These are phyloP conservation scores for Fusarium dlaminii DNA, from an alignment of 2,329 filamentous ascomycete genomes.

Conservation along the genomic window DNA sequence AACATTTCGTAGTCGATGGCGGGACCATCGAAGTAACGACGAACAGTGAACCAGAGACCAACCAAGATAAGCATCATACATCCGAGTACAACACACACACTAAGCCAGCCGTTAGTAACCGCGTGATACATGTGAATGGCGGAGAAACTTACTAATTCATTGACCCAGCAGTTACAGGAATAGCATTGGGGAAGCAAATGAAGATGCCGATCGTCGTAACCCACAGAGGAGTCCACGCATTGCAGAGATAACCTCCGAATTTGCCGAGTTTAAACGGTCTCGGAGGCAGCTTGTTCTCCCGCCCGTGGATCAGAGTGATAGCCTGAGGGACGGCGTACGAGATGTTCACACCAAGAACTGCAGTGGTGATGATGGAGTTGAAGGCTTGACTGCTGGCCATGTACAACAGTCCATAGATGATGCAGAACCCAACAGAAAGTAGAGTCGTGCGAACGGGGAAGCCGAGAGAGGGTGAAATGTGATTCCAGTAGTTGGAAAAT, in stretches of 20 bases:
- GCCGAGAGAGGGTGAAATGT: not conserved
- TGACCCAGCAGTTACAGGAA: not conserved
- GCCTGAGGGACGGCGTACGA: not conserved
- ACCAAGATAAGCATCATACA: not conserved
- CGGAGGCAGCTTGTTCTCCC: not conserved
- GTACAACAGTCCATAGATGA: not conserved
- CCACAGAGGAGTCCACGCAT: not conserved
- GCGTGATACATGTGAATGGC: rapidly evolving
- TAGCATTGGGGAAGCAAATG: not conserved
- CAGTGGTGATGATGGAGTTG: not conserved
- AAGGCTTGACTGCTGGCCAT: not conserved
- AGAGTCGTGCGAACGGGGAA: not conserved
- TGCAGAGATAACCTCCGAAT: not conserved
- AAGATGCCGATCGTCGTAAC: not conserved
- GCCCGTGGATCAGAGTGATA: not conserved
- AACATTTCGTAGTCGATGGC: not conserved
- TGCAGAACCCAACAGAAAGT: not conserved
- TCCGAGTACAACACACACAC: not conserved
- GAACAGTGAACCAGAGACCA: not conserved
- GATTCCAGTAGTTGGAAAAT: not conserved
- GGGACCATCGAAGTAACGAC: not conserved
- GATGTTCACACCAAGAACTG: not conserved
- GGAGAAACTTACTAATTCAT: not conserved
- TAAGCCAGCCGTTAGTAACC: rapidly evolving
- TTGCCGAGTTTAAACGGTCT: not conserved